A percentile compares a stretch with the other conserved stretches of the same genome.
Evolutionary conservation across 345 rosid species (phyloP).

Genomic region (Anastatica hierochuntica): DNA sequence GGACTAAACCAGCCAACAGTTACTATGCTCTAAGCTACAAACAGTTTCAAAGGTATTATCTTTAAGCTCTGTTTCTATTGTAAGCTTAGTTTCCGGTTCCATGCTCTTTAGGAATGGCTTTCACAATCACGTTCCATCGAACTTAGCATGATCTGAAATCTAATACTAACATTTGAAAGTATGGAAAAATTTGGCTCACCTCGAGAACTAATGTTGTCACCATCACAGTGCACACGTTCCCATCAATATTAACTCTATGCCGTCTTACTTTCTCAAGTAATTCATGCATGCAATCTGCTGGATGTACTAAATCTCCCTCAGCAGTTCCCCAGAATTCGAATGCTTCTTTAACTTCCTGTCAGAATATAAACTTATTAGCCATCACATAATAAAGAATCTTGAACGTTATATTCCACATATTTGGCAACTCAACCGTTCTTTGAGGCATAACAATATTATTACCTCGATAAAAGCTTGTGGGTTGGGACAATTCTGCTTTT

Average conservation of each 20-base stretch:
- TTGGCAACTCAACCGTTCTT: neutral
- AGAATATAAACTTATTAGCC: constrained; percentile 1
- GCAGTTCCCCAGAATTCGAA: constrained; percentile 86
- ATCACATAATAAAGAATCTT: neutral
- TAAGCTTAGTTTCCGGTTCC: neutral
- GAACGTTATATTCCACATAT: no score
- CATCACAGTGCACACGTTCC: constrained; percentile 95
- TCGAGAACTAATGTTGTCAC: constrained; percentile 97
- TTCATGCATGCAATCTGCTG: constrained; percentile 95
- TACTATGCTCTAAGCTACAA: neutral
- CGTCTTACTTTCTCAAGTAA: constrained; percentile 89
- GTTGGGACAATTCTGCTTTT: constrained; percentile 77
- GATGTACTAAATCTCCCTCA: constrained; percentile 77
- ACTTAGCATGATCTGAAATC: neutral
- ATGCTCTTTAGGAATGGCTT: neutral
- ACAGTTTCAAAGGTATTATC: neutral
- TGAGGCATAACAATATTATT: neutral
- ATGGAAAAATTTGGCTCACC: constrained; percentile 37
- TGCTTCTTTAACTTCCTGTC: constrained; percentile 82
- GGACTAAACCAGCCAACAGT: neutral
- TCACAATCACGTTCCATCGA: neutral
- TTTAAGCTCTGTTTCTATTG: neutral
- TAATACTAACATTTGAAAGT: neutral
- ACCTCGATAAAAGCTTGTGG: constrained; percentile 79
- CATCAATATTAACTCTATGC: constrained; percentile 83